These are phyloP conservation scores for Rhodotorula toruloides DNA, from an alignment of 768 basidiomycete species.

Conservation along the genomic window DNA sequence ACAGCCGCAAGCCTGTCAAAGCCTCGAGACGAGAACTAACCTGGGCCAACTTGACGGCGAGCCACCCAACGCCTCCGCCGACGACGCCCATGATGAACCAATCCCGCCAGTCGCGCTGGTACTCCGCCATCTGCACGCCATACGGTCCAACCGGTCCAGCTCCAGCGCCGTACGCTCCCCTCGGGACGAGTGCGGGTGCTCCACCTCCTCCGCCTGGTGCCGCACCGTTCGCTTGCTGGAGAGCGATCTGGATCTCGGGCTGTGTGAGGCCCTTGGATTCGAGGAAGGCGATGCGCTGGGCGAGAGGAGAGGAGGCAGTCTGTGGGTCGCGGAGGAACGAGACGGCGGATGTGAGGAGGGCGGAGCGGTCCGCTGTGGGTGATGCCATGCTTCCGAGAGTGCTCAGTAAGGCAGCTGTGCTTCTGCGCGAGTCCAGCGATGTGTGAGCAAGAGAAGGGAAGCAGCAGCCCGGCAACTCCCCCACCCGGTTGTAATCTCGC, in stretches of 20 bases:
- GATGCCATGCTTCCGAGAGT: neutral
- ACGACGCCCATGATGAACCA: constrained; percentile 96
- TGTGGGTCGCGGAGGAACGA: constrained; percentile 43
- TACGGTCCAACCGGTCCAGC: constrained; percentile 19
- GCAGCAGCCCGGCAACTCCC: too few relatives aligned
- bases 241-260: constrained; percentile 76
- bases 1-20: neutral
- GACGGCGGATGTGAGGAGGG: constrained; percentile 34
- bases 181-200: neutral
- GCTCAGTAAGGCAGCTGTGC: too few relatives aligned
- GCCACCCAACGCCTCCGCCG: constrained; percentile 77
- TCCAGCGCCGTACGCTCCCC: neutral
- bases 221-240: constrained; percentile 49
- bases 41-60: constrained; percentile 70
- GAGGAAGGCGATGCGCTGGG: constrained; percentile 87
- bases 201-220: neutral
- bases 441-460: too few relatives aligned
- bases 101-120: constrained; percentile 77
- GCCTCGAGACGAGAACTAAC: constrained; percentile 48
- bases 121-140: constrained; percentile 23
- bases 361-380: constrained; percentile 2
- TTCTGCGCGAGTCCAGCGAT: too few relatives aligned
- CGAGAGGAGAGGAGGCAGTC: constrained; percentile 63
- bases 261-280: constrained; percentile 83
- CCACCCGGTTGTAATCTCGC: too few relatives aligned